These are phyloP conservation scores for Aspergillus ibericus DNA, from an alignment of 2,329 filamentous ascomycete genomes.

Conservation along the genomic window DNA sequence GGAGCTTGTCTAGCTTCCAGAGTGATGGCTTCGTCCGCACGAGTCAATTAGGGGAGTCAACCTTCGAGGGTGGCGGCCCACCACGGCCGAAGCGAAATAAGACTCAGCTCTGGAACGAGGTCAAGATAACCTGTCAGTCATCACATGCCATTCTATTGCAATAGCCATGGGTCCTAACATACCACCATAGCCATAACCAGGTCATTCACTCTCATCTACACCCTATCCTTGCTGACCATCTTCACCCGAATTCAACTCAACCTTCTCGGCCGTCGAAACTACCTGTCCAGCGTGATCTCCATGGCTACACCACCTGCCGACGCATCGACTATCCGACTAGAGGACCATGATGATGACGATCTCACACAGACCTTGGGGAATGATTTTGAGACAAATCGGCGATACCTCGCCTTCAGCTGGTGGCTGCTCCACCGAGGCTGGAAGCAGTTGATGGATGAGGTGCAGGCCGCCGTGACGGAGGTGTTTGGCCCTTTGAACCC, in stretches of 20 bases:
- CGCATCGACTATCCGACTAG: slow-evolving; percentile 76
- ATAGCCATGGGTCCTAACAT: slow-evolving; percentile 12
- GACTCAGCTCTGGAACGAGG: slow-evolving; percentile 92
- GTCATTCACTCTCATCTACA: slow-evolving; percentile 89
- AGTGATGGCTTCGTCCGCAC: slow-evolving; percentile 82
- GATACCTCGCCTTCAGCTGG: slow-evolving; percentile 96
- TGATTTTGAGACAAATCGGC: slow-evolving; percentile 93
- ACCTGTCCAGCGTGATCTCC: slow-evolving; percentile 91
- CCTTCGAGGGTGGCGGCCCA: slow-evolving; percentile 49
- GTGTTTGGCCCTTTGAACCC: slow-evolving; percentile 89
- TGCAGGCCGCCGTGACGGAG: slow-evolving; percentile 81
- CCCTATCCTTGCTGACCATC: slow-evolving; percentile 81
- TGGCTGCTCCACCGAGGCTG: slow-evolving; percentile 93
- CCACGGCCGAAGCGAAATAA: slow-evolving; percentile 71
- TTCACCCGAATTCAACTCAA: slow-evolving; percentile 96
- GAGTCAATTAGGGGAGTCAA: slow-evolving; percentile 68
- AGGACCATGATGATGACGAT: slow-evolving; percentile 93
- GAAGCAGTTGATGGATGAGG: slow-evolving; percentile 75
- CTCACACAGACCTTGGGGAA: slow-evolving; percentile 82
- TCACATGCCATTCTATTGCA: not conserved
- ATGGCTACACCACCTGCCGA: slow-evolving; percentile 74
- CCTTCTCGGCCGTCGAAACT: slow-evolving; percentile 90
- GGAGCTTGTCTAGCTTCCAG: slow-evolving; percentile 71
- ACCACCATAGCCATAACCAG: slow-evolving; percentile 72
- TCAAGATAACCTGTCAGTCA: slow-evolving; percentile 84